Evolutionary conservation across 257 asterid species (phyloP), one percentile per base, ranked within the genome.

Genomic region (Oldenlandia corymbosa): DNA sequence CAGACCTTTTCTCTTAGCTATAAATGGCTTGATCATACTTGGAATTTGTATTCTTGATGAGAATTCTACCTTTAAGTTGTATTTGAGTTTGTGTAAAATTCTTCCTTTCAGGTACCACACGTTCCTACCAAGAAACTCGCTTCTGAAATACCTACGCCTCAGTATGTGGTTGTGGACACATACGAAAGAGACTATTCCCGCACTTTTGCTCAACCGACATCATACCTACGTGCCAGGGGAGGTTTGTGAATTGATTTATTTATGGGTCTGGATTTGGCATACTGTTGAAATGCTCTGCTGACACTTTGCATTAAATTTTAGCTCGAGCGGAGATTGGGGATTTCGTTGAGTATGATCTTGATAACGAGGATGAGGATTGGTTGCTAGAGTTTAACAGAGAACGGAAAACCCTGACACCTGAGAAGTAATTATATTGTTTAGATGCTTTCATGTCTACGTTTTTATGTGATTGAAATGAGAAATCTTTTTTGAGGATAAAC

Each of bases 341-440:
- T 68, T 92, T 89, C 80, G 78, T 92, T n/a, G 99, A 92, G 82
- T 92, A 92, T 64, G 99, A 92, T 78, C 97, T 92, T 41, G 99
- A 92, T 74, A 89, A 92, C 69, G 99, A 92, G 91, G 99, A 92
- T 45, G 99, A 92, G 64, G 99, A 92, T 77, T 92, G 99, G 99
- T 95, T 89, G 71, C 79, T 74, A 45, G 96, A 80, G 70, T 84
- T 85, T 89, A 90, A 82, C 78, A 77, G 68, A 66, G 96, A 87
- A 78, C 77, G 95, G 71, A 82, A 83, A 58, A 64, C 65, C 69
- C 95, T 89, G 66, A 74, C 76, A 53, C 78, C 91, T 66, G 96
- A 89, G 73, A 84, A 78, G 99, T 93, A 84, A 81, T 66, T 23
- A 48, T 71, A 31, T 59, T 76, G 51, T 61, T 27, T 23, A 10